Evolutionary conservation across 176 grass and related monocot species (phyloP), one percentile per base, ranked within the genome.

Genomic region (Bolboschoenus planiculmis): DNA sequence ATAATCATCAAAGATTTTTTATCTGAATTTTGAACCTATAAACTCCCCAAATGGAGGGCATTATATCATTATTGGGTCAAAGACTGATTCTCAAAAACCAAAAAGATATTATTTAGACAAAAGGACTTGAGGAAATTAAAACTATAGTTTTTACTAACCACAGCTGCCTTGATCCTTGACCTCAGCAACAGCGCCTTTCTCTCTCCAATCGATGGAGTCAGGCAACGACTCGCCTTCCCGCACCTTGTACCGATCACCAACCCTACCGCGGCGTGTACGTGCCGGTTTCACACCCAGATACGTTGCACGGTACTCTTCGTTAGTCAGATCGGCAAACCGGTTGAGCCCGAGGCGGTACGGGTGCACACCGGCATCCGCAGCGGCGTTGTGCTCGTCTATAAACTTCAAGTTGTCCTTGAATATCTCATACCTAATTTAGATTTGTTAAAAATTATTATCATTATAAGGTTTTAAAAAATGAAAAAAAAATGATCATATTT

Each of bases 101-200:
- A n/a, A n/a, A n/a, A 10, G 5, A 59, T 59, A 20, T 57, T 31
- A 21, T 11, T 26, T 34, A 18, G 35, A 14, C 15, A 34, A 65
- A 61, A 33, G 46, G 73, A n/a, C 21, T 26, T 83, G 48, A 68
- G 76, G 5, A 31, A 5, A 43, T 81, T 53, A 36, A 47, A 46
- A 68, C 5, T 29, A 59, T 7, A 48, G 62, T 16, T 53, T 53
- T 77, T 39, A 61, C 83, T 91, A 20, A 97, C 94, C 94, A 58
- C 94, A 97, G 48, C 94, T 86, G 31, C 94, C 94, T 85, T 97
- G 94, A 84, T 97, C 91, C 86, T 97, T 97, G 61, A 97, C 26
- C 15, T 64, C 87, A 0, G 44, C 81, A 50, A 97, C 91, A 26
- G 94, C 91, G 1, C 94, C 94, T 77, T 90, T 89, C 4, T 55